These are phyloP conservation scores for Baorangia bicolor DNA, from an alignment of 768 basidiomycete species.

Conservation along the genomic window DNA sequence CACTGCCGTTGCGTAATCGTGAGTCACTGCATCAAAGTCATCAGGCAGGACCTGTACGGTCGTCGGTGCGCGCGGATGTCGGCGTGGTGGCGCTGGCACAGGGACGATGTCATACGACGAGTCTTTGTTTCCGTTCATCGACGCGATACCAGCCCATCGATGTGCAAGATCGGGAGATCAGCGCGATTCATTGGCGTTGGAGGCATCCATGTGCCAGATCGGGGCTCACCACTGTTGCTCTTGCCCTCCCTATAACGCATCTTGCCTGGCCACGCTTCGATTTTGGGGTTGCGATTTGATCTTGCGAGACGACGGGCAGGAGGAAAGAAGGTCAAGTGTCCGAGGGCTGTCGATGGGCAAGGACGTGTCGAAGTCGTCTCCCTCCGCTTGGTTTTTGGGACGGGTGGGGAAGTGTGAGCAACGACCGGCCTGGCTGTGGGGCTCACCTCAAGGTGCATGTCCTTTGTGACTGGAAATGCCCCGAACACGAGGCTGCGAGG, in stretches of 20 bases:
- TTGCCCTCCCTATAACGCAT: conserved; percentile 27
- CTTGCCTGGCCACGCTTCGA: not conserved
- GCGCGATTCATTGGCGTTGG: not conserved
- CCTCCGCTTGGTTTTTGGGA: not conserved
- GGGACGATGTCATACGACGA: conserved; percentile 34
- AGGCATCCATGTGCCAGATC: not conserved
- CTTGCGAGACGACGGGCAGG: not conserved
- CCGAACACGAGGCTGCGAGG: conserved; percentile 26
- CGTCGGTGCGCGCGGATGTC: conserved; percentile 31
- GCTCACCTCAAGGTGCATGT: conserved; percentile 9
- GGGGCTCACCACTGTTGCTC: conserved; percentile 31
- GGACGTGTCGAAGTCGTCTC: not conserved
- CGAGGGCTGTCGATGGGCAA: not conserved
- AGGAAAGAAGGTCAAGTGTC: not conserved
- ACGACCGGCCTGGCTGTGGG: not conserved
- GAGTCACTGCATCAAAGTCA: conserved; percentile 31
- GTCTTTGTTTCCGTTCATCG: conserved; percentile 19
- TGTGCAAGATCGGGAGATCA: conserved; percentile 15
- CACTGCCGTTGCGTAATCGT: conserved; percentile 27
- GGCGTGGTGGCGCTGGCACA: conserved; percentile 14
- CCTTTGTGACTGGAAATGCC: conserved; percentile 20
- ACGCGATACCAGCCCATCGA: conserved; percentile 7
- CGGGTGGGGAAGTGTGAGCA: not conserved
- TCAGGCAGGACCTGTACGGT: conserved; percentile 32
- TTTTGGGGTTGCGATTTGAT: not conserved